These are phyloP conservation scores for Chalciporus sphaerocephalus DNA, from an alignment of 768 basidiomycete species.

Conservation along the genomic window DNA sequence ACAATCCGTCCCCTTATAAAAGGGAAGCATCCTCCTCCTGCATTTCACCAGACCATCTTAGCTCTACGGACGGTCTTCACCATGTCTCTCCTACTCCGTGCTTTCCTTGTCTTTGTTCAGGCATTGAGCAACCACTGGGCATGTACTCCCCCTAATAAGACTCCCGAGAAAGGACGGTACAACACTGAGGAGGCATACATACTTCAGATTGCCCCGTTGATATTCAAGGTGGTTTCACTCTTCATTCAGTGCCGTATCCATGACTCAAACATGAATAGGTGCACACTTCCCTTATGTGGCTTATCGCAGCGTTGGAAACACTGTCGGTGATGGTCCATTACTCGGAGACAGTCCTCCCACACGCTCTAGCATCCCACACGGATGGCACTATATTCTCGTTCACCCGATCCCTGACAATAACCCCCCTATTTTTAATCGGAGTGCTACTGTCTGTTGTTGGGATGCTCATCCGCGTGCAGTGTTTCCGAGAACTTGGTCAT, in stretches of 20 bases:
- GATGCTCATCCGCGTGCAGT: slow-evolving; percentile 46
- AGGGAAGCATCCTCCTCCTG: not conserved
- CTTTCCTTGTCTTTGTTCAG: slow-evolving; percentile 45
- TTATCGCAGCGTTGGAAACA: slow-evolving; percentile 48
- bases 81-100: slow-evolving; percentile 47
- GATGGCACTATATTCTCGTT: slow-evolving; percentile 32
- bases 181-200: slow-evolving; percentile 49
- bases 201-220: slow-evolving; percentile 51
- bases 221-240: slow-evolving; percentile 44
- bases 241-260: not conserved
- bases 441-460: slow-evolving; percentile 41
- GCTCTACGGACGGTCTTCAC: not conserved
- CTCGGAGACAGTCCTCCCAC: slow-evolving; percentile 30
- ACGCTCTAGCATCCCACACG: slow-evolving; percentile 31
- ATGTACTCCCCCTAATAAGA: slow-evolving; percentile 55
- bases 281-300: slow-evolving; percentile 47
- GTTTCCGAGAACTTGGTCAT: slow-evolving; percentile 49
- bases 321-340: slow-evolving; percentile 36
- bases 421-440: slow-evolving; percentile 45
- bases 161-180: slow-evolving; percentile 46
- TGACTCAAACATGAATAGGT: slow-evolving; percentile 31
- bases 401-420: slow-evolving; percentile 26
- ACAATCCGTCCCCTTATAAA: slow-evolving; percentile 17
- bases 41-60: slow-evolving; percentile 1
- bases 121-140: slow-evolving; percentile 49